phyloP scores from a whole-genome alignment of 176 grass and related monocot species.

The Phragmites australis region DNA sequence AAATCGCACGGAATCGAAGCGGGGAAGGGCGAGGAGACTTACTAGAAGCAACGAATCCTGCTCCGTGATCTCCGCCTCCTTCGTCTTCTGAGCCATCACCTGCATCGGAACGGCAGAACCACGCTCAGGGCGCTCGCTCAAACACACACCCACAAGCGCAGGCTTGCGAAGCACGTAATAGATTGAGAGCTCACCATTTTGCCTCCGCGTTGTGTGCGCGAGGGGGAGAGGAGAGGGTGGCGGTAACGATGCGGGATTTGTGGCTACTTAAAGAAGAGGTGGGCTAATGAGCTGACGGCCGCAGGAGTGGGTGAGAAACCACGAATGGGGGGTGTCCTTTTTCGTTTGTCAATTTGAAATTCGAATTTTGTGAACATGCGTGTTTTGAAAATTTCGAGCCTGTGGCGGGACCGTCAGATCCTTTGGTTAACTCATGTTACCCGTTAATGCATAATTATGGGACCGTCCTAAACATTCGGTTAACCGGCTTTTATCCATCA shows the following conservation, averaged over 20 bases:
- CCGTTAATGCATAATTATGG: too few species aligned
- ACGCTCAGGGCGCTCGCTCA: slow-evolving; percentile 10
- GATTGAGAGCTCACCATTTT: slow-evolving; percentile 43
- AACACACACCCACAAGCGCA: neutral
- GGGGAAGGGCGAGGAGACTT: slow-evolving; percentile 3
- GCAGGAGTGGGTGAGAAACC: neutral
- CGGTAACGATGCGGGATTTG: neutral
- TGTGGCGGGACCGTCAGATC: neutral
- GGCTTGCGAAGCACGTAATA: neutral
- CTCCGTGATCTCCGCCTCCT: slow-evolving; percentile 93
- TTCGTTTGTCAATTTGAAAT: neutral
- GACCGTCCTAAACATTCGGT: too few species aligned
- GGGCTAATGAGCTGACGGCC: neutral
- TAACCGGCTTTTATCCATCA: neutral
- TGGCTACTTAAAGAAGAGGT: slow-evolving; percentile 28
- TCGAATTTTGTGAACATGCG: neutral
- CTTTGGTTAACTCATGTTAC: neutral
- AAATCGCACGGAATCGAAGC: slow-evolving; percentile 12
- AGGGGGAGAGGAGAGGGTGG: neutral
- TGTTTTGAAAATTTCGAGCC: neutral
- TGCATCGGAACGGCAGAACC: slow-evolving; percentile 33
- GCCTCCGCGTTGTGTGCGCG: slow-evolving; percentile 12
- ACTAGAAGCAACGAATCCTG: slow-evolving; percentile 96
- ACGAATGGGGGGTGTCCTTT: neutral
- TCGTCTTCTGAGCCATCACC: slow-evolving; percentile 70